Base-by-base conservation (phyloP, 306 rosid species). In the Prosopis cineraria region DNA sequence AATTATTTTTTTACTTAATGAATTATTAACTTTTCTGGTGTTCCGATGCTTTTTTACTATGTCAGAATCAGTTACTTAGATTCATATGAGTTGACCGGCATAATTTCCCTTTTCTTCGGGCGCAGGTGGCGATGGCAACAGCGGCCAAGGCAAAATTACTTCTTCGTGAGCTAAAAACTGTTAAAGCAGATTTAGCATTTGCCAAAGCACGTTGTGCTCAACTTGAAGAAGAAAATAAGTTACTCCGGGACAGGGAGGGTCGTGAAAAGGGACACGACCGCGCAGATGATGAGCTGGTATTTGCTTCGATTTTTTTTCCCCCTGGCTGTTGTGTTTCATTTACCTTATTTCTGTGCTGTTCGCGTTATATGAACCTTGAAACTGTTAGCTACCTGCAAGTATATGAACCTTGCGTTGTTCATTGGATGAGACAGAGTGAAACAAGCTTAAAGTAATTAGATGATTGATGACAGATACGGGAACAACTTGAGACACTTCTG, bases 71-170 rank as follows among this genome's bases (percentile, higher is more conserved):
- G 22, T 24, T 22, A 45, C 62, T 55, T 62, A 4, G 62, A 48
- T 14, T 72, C 45, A 71, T 22, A 43, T 47, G 64, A 74, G 13
- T 8, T 59, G 29, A 63, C 63, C 68, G 70, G 84, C 83, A 70
- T 60, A 47, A 55, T 80, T 80, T 63, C 58, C 59, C 33, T 72
- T 75, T 79, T 60, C 72, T 40, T 52, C 36, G 56, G 33, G 65
- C 78, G 30, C 88, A 96, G 99, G 98, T 96, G 81, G 98, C 98
- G 27, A 85, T 96, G 99, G 99, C 99, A 44, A 93, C 99, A 27
- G 97, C 99, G 79, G 98, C 98, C 72, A 96, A 96, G 84, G 99
- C 99, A 70, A 96, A 96, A 84, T 53, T 93, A 79, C 91, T 96
- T 66, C 91, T 93, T 70, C 93, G 98, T 22, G 99, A 93, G 87